These are phyloP conservation scores for Brassica nigra DNA, from an alignment of 345 rosid genomes.

Conservation along the genomic window DNA sequence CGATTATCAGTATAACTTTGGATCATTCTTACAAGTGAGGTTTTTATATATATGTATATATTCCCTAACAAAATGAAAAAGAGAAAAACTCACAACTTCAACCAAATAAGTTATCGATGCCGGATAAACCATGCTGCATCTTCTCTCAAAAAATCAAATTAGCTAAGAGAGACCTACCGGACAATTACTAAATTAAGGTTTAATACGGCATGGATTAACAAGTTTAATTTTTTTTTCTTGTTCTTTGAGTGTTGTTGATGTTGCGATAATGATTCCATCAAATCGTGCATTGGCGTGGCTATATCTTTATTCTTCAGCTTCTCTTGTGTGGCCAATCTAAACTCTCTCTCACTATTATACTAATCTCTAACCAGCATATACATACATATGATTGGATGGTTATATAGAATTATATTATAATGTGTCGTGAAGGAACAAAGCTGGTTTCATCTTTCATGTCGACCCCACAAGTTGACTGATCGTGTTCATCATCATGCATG, in stretches of 20 bases:
- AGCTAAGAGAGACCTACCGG: constrained; percentile 30
- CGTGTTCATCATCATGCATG: constrained; percentile 46
- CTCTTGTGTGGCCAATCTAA: constrained; percentile 40
- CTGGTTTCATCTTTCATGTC: constrained; percentile 26
- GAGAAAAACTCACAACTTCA: not conserved
- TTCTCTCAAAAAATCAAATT: constrained; percentile 17
- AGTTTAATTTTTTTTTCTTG: not conserved
- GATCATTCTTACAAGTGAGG: not conserved
- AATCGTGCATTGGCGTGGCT: constrained; percentile 37
- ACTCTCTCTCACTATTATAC: constrained; percentile 25
- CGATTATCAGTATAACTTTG: not conserved
- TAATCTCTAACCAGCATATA: constrained; percentile 22
- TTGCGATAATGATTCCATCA: constrained; percentile 21
- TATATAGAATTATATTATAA: constrained; percentile 17
- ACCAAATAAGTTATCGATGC: not conserved
- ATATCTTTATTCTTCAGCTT: constrained; percentile 28
- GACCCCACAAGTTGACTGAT: constrained; percentile 46
- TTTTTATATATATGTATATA: not conserved
- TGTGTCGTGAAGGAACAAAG: constrained; percentile 40
- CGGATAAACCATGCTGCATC: constrained; percentile 32
- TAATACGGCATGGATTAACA: constrained; percentile 34
- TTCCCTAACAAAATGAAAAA: not conserved
- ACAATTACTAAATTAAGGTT: constrained; percentile 25
- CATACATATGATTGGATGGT: constrained; percentile 9
- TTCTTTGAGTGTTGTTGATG: constrained; percentile 8